Evolutionary conservation across 805 yeast genomes (phyloP).

Genomic region (Ogataea corticis): DNA sequence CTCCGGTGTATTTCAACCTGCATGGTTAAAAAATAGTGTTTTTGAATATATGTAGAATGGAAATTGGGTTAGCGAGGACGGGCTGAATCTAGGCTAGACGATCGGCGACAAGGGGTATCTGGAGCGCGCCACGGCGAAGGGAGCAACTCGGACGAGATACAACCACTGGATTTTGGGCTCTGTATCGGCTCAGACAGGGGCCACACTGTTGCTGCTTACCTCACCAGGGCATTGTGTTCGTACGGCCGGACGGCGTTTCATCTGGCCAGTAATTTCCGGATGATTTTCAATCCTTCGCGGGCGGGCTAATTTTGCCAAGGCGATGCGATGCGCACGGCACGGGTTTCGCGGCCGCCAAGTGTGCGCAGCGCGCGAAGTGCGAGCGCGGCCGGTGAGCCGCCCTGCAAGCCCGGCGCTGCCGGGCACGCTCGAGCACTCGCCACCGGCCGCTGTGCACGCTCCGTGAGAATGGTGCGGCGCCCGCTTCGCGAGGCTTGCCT

Average conservation of each 20-base stretch:
- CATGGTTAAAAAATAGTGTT: too few relatives aligned
- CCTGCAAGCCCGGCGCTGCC: too few relatives aligned
- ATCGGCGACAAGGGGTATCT: too few relatives aligned
- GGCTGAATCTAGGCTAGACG: too few relatives aligned
- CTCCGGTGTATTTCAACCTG: too few relatives aligned
- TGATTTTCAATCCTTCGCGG: not conserved
- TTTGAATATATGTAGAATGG: too few relatives aligned
- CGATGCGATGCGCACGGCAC: not conserved
- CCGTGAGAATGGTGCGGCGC: not conserved
- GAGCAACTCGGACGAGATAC: too few relatives aligned
- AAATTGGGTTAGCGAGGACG: too few relatives aligned
- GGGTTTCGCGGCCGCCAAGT: not conserved
- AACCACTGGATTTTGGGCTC: too few relatives aligned
- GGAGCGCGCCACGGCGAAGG: too few relatives aligned
- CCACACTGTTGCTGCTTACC: too few relatives aligned
- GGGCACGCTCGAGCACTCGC: not conserved
- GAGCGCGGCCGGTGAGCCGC: not conserved
- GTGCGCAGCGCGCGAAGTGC: not conserved
- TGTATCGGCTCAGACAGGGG: too few relatives aligned
- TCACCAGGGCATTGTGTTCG: not conserved
- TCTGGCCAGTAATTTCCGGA: not conserved
- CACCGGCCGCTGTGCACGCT: not conserved
- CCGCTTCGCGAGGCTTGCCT: not conserved
- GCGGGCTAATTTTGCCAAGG: not conserved
- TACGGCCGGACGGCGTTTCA: constrained; percentile 8